Evolutionary conservation across 148 eudicot genomes (phyloP).

Genomic region (Limonium bicolor): DNA sequence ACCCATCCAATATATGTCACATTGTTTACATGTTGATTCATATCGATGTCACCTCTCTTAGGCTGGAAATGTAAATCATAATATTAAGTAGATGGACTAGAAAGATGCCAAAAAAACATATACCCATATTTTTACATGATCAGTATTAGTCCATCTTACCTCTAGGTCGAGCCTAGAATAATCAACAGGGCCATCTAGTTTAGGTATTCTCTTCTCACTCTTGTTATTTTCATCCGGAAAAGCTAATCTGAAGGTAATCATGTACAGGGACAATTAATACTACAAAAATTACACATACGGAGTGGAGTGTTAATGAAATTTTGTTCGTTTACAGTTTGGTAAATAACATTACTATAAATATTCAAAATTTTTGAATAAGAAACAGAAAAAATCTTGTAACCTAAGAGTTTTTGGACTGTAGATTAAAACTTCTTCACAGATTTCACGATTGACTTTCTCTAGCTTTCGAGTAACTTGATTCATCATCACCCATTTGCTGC

Average conservation of each 20-base stretch:
- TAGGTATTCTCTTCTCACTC: conserved; percentile 74
- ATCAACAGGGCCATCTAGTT: conserved; percentile 65
- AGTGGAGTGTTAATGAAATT: too few species aligned
- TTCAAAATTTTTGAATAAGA: neutral
- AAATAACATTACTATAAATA: neutral
- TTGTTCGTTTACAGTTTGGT: too few species aligned
- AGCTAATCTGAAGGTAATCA: conserved; percentile 53
- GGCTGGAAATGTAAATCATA: conserved; percentile 45
- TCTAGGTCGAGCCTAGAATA: conserved; percentile 57
- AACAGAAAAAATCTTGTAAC: conserved; percentile 13
- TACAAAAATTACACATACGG: neutral
- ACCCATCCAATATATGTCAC: conserved; percentile 94
- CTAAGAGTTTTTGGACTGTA: conserved; percentile 58
- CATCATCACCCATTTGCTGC: conserved; percentile 99
- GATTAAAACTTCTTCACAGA: conserved; percentile 51
- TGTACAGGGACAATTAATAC: neutral
- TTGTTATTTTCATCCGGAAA: conserved; percentile 81
- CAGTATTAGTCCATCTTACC: too few species aligned
- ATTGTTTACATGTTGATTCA: conserved; percentile 96
- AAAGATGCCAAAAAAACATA: neutral
- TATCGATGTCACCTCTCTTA: conserved; percentile 90
- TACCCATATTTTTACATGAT: too few species aligned
- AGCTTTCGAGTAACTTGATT: conserved; percentile 80
- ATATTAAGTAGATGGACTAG: neutral
- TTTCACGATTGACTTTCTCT: conserved; percentile 66